phyloP scores from a whole-genome alignment of 768 basidiomycete genomes.

The Harrya chromipes region DNA sequence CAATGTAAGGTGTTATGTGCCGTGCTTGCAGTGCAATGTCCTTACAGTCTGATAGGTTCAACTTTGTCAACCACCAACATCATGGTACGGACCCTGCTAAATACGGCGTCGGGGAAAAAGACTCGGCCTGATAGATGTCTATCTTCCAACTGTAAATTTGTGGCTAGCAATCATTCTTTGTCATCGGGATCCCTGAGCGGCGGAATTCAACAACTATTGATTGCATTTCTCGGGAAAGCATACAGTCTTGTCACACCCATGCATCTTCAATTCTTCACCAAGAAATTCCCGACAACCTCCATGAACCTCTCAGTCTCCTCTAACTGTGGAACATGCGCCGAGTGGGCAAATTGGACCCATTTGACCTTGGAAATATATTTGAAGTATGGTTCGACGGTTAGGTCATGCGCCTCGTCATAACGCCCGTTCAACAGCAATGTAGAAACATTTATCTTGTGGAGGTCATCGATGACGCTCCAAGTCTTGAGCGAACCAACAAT shows the following conservation, averaged over 20 bases:
- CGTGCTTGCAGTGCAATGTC: not conserved
- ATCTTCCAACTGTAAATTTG: slow-evolving; percentile 8
- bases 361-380: slow-evolving; percentile 29
- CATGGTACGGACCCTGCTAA: slow-evolving; percentile 86
- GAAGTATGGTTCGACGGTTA: slow-evolving; percentile 33
- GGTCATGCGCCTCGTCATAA: slow-evolving; percentile 37
- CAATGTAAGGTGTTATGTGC: slow-evolving; percentile 52
- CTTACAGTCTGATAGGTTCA: slow-evolving; percentile 62
- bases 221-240: not conserved
- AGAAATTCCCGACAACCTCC: slow-evolving; percentile 31
- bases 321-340: slow-evolving; percentile 34
- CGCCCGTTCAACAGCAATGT: slow-evolving; percentile 37
- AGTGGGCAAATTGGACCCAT: slow-evolving; percentile 38
- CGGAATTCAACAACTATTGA: not conserved
- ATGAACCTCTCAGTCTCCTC: slow-evolving; percentile 38
- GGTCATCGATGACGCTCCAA: slow-evolving; percentile 35
- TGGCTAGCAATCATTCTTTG: not conserved
- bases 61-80: slow-evolving; percentile 86
- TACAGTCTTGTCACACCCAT: not conserved
- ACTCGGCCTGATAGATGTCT: slow-evolving; percentile 20
- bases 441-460: slow-evolving; percentile 32
- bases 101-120: slow-evolving; percentile 49
- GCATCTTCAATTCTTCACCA: slow-evolving; percentile 14
- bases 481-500: slow-evolving; percentile 32
- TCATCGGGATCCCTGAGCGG: not conserved